Percentiles rank a stretch among this genome's conserved stretches.
These are phyloP conservation scores for Solanum chiquidenum DNA, from an alignment of 257 asterid species.

Conservation along the genomic window DNA sequence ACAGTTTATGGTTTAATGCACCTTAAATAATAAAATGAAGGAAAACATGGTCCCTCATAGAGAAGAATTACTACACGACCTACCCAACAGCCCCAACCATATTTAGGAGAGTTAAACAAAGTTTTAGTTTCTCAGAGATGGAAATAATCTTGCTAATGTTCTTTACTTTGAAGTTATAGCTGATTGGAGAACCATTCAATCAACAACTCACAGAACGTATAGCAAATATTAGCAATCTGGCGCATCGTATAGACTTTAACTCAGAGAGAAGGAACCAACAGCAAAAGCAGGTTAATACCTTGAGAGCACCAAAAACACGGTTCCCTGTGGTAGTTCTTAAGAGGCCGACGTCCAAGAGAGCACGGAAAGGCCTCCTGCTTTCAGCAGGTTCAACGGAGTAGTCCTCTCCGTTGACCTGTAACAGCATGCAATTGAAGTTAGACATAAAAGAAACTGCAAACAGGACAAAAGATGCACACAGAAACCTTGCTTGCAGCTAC, in stretches of 20 bases:
- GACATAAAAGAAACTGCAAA: neutral
- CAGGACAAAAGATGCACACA: neutral
- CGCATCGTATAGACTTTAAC: neutral
- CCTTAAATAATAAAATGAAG: neutral
- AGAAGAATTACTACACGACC: neutral
- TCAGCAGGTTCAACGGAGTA: slow-evolving; percentile 85
- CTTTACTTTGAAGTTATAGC: neutral
- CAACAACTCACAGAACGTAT: neutral
- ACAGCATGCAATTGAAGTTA: neutral
- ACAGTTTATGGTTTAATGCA: neutral
- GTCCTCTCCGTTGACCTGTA: slow-evolving; percentile 90
- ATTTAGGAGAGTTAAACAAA: neutral
- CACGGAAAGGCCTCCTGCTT: slow-evolving; percentile 91
- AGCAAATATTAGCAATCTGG: neutral
- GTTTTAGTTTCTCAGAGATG: neutral
- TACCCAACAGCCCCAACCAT: neutral
- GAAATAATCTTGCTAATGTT: neutral
- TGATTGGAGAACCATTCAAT: neutral
- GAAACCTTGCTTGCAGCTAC: neutral
- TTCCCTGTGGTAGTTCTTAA: slow-evolving; percentile 80
- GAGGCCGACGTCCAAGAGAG: slow-evolving; percentile 91
- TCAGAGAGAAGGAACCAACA: neutral
- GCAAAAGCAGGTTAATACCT: slow-evolving; percentile 22
- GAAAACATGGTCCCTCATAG: neutral
- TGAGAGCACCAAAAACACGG: slow-evolving; percentile 87